A percentile compares a stretch with the other conserved stretches of the same genome.
Conservation (phyloP, 768 basidiomycete genomes). For the Rhizopogon vesiculosus region DNA sequence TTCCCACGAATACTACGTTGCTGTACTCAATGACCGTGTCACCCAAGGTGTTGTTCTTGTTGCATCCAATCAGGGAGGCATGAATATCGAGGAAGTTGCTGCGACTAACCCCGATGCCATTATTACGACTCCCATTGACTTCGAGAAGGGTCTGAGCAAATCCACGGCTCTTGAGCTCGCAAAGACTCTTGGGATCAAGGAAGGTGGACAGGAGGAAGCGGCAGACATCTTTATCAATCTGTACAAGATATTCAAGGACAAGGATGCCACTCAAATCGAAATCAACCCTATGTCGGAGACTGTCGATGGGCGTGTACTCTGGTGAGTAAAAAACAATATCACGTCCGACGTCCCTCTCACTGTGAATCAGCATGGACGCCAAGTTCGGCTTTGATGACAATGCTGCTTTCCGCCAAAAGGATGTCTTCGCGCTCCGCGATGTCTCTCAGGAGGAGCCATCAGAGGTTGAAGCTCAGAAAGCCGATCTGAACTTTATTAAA, state of each 20-base stretch:
- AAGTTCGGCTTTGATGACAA: slow-evolving; percentile 99
- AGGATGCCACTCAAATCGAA: slow-evolving; percentile 99
- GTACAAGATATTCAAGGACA: slow-evolving; percentile 97
- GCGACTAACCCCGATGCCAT: slow-evolving; percentile 93
- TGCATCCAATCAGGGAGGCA: slow-evolving; percentile 91
- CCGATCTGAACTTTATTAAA: slow-evolving; percentile 97
- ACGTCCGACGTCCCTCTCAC: not conserved
- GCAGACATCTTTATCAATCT: slow-evolving; percentile 92
- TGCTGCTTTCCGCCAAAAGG: slow-evolving; percentile 94
- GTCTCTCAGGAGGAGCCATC: slow-evolving; percentile 94
- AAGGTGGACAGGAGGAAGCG: slow-evolving; percentile 74
- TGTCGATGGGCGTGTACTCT: slow-evolving; percentile 86
- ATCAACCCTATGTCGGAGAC: slow-evolving; percentile 98
- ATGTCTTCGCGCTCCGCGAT: slow-evolving; percentile 86
- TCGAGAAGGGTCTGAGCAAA: slow-evolving; percentile 73
- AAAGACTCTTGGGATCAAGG: slow-evolving; percentile 86
- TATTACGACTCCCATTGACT: slow-evolving; percentile 90
- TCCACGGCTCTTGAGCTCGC: slow-evolving; percentile 73
- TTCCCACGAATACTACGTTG: slow-evolving; percentile 96
- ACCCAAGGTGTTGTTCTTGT: slow-evolving; percentile 90
- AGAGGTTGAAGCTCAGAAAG: slow-evolving; percentile 96
- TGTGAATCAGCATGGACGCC: slow-evolving; percentile 85
- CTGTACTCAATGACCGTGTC: slow-evolving; percentile 91
- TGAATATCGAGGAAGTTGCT: slow-evolving; percentile 99
- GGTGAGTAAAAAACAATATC: slow-evolving; percentile 46